Evolutionary conservation across 768 basidiomycete genomes (phyloP).

Genomic region (Scleroderma bovista): DNA sequence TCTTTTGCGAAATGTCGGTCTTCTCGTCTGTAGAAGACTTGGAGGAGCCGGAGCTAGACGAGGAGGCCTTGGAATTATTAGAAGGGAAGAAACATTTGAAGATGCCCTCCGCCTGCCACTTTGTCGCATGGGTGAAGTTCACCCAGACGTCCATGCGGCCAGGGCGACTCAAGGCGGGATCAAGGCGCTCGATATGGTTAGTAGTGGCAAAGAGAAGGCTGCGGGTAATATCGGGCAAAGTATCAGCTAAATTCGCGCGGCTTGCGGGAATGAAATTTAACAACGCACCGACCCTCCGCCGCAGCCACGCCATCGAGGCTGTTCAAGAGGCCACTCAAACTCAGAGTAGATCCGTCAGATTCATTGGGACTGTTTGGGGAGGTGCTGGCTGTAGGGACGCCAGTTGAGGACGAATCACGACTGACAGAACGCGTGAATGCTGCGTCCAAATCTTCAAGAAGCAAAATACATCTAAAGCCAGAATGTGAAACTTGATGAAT

Average conservation of each 20-base stretch:
- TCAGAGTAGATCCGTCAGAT: slow-evolving; percentile 74
- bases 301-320: slow-evolving; percentile 83
- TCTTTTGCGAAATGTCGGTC: slow-evolving; percentile 55
- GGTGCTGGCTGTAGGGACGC: slow-evolving; percentile 50
- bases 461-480: slow-evolving; percentile 70
- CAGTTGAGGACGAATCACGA: slow-evolving; percentile 77
- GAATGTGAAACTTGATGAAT: slow-evolving; percentile 9
- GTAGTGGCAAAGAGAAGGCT: slow-evolving; percentile 88
- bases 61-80: slow-evolving; percentile 27
- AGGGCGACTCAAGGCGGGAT: slow-evolving; percentile 82
- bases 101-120: slow-evolving; percentile 90
- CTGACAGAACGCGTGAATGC: slow-evolving; percentile 85
- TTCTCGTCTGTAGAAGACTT: slow-evolving; percentile 9
- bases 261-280: neutral
- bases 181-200: slow-evolving; percentile 90
- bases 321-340: slow-evolving; percentile 80
- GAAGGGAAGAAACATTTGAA: slow-evolving; percentile 93
- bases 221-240: slow-evolving; percentile 9
- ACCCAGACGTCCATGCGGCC: slow-evolving; percentile 94
- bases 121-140: slow-evolving; percentile 85
- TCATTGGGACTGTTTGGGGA: slow-evolving; percentile 37
- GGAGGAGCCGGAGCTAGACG: slow-evolving; percentile 7
- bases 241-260: slow-evolving; percentile 13
- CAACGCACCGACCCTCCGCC: slow-evolving; percentile 74
- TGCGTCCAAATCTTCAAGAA: slow-evolving; percentile 91